Evolutionary conservation across 768 basidiomycete genomes (phyloP), one percentile per base, ranked within the genome.

Genomic region (Calocybe gangraenosa): DNA sequence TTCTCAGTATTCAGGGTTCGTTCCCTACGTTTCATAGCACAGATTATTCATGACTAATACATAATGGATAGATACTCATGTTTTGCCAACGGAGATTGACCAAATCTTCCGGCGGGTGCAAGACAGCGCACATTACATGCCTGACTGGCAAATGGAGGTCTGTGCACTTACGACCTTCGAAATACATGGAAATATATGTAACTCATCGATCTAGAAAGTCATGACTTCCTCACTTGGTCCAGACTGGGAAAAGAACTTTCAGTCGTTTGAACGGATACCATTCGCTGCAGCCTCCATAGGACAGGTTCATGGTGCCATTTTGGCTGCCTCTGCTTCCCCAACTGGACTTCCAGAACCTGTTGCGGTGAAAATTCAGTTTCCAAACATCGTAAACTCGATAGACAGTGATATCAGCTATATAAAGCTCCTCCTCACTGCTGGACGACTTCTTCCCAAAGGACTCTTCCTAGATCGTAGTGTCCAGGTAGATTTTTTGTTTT

Each of bases 51-150:
- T 8, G 23, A 37, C 9, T 13, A 10, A 43, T 17, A 20, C 14
- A 15, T 15, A 6, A 17, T 44, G 17, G n/a, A 7, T 37, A 97
- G 95, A 99, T 62, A 88, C 92, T 0, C 86, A 95, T 51, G 68
- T 89, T 30, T 71, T 99, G 1, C 90, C 94, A 0, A 78, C 87
- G 0, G 92, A 95, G 52, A 65, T 97, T 2, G 93, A 97, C 58
- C 75, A 79, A 43, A 86, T 99, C 22, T 83, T 99, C 55, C 79
- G 92, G 40, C 73, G 86, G 21, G 94, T 99, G 0, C 95, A 98
- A 60, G 90, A 95, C 53, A 82, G 86, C 54, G 95, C 95, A 1
- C 92, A 99, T 63, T 97, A 97, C 61, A 99, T 99, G 95, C 95
- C 95, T 0, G 87, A 95, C 54, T 94, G 88, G 87, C 95, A 99